A percentile compares a stretch with the other conserved stretches of the same genome.
phyloP scores from a whole-genome alignment of 257 asterid genomes.

The Ehretia macrophylla region DNA sequence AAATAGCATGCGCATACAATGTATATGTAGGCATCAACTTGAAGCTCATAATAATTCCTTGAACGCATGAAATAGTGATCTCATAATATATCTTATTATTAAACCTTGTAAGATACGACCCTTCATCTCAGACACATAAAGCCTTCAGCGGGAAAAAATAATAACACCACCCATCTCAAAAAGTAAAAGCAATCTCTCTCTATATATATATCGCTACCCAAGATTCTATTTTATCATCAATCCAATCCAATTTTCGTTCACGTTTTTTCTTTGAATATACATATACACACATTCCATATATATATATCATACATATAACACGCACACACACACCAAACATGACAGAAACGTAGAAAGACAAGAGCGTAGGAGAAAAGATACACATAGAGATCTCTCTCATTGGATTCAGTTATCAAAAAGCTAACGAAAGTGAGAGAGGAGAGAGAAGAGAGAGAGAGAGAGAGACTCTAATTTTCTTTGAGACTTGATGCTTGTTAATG shows the following conservation, averaged over 20 bases:
- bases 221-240: no score
- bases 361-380: background rate
- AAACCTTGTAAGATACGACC: no score
- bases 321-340: background rate
- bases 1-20: background rate
- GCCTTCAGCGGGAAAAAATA: slow-evolving; percentile 4
- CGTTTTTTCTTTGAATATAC: background rate
- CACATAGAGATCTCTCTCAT: background rate
- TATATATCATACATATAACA: background rate
- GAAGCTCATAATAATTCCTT: slow-evolving; percentile 1
- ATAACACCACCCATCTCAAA: background rate
- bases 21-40: background rate
- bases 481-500: background rate
- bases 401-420: no score
- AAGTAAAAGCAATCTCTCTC: background rate
- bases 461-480: background rate
- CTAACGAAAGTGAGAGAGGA: background rate
- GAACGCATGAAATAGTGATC: slow-evolving; percentile 12
- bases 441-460: background rate
- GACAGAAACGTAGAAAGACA: background rate
- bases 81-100: background rate
- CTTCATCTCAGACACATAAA: no score
- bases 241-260: no score
- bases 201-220: no score
- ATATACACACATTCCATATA: background rate